phyloP scores from a whole-genome alignment of 257 asterid genomes.

The Datura wrightii region DNA sequence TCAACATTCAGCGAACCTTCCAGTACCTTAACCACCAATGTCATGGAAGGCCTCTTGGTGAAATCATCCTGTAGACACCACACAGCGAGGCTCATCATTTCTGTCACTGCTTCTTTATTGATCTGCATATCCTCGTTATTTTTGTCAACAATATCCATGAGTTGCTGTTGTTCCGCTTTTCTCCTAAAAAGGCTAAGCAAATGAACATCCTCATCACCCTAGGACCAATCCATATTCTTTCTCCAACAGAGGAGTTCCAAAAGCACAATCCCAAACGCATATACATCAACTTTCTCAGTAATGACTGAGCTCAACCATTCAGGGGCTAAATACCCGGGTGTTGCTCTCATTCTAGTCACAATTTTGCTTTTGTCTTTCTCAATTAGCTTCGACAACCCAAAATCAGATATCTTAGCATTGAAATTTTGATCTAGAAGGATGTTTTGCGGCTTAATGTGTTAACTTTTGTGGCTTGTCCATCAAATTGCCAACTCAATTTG shows the following conservation, averaged over 20 bases:
- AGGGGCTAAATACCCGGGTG: no score
- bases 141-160: slow-evolving; percentile 35
- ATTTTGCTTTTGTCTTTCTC: no score
- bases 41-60: slow-evolving; percentile 42
- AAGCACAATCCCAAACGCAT: no score
- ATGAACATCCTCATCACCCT: slow-evolving; percentile 25
- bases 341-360: no score
- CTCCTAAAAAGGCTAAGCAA: slow-evolving; percentile 31
- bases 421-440: no score
- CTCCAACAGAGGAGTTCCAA: slow-evolving; percentile 30
- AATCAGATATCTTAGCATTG: no score
- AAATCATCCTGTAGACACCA: slow-evolving; percentile 41
- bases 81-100: slow-evolving; percentile 31
- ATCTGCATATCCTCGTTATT: slow-evolving; percentile 29
- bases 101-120: slow-evolving; percentile 10
- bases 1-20: slow-evolving; percentile 32
- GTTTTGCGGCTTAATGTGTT: no score
- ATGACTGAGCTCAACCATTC: no score
- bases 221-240: slow-evolving; percentile 34
- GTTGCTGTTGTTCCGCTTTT: slow-evolving; percentile 17
- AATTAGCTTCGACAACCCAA: no score
- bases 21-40: slow-evolving; percentile 36
- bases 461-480: no score
- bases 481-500: no score
- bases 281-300: no score